Base-by-base conservation (phyloP, 2,329 filamentous ascomycete genomes). In the Pseudogymnoascus sp. region DNA sequence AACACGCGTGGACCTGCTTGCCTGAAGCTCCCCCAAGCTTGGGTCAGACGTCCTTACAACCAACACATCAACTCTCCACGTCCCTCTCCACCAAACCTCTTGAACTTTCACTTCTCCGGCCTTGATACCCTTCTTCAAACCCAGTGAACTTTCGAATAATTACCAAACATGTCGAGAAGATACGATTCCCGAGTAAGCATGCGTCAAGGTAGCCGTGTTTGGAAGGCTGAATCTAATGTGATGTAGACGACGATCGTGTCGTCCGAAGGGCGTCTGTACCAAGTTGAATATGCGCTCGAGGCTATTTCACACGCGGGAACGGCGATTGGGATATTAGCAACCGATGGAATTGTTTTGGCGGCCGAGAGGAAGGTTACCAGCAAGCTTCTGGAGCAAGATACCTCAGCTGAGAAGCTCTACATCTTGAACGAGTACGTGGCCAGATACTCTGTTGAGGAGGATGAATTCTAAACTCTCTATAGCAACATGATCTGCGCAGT, bases 401-500 rank as follows among this genome's bases (percentile, higher is more conserved):
- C 96, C 67, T 97, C 95, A 62, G 96, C 95, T 60, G 95, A 99
- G 88, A 99, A 99, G 87, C 91, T 99, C 70, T 99, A 99, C 79
- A 97, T 96, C 72, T 81, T 99, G 72, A 99, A 99, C 72, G 95
- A 99, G 93, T 97, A 82, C 66, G 89, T 73, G 33, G 63, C 45
- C 23, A 41, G 8, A 59, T 37, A 61, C 6, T 28, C 62, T 35
- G 28, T 35, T 21, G 5, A 35, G 28, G 28, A 62, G 52, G 63
- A 60, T 37, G 62, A 33, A 59, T 63, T 40, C 66, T 68, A 63
- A 69, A 41, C 7, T 18, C 61, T 59, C 6, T 41, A 11, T 37
- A 97, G 93, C 81, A 99, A 99, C 83, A 99, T 99, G 96, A 97
- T 99, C 79, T 97, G 93, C 78, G 95, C 95, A 65, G 95, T 99